Conservation (phyloP, 495 filamentous ascomycete species). For the Xylaria nigripes region DNA sequence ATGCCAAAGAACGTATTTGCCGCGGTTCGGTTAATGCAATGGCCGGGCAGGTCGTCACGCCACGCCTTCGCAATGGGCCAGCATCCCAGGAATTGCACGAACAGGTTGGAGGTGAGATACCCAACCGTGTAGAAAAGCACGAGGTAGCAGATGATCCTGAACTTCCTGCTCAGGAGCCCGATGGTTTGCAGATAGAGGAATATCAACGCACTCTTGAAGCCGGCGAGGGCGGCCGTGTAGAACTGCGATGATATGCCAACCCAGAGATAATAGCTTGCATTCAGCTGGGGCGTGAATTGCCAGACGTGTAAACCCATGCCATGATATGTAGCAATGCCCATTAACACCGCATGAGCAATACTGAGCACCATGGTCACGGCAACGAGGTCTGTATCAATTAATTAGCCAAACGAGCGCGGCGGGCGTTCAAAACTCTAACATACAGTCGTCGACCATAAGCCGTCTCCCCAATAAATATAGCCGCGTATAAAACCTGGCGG, state of each 20-base stretch:
- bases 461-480: constrained; percentile 14
- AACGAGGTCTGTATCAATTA: constrained; percentile 19
- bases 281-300: constrained; percentile 26
- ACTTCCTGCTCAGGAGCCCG: constrained; percentile 23
- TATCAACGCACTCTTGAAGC: constrained; percentile 34
- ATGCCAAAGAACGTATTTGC: constrained; percentile 24
- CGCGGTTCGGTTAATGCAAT: constrained; percentile 29
- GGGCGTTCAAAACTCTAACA: not conserved
- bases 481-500: constrained; percentile 23
- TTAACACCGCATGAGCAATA: constrained; percentile 20
- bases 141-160: constrained; percentile 31
- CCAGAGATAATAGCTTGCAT: constrained; percentile 31
- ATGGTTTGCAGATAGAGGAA: constrained; percentile 36
- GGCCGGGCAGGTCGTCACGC: constrained; percentile 24
- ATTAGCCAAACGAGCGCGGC: not conserved
- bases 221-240: constrained; percentile 30
- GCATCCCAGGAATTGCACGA: constrained; percentile 35
- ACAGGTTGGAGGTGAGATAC: constrained; percentile 34
- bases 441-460: constrained; percentile 24
- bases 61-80: constrained; percentile 32
- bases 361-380: constrained; percentile 22
- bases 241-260: constrained; percentile 31
- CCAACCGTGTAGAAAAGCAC: constrained; percentile 34
- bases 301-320: constrained; percentile 28
- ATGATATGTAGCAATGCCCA: constrained; percentile 23